These are phyloP conservation scores for Aspergillus vadensis DNA, from an alignment of 2,329 filamentous ascomycete species.

Conservation along the genomic window DNA sequence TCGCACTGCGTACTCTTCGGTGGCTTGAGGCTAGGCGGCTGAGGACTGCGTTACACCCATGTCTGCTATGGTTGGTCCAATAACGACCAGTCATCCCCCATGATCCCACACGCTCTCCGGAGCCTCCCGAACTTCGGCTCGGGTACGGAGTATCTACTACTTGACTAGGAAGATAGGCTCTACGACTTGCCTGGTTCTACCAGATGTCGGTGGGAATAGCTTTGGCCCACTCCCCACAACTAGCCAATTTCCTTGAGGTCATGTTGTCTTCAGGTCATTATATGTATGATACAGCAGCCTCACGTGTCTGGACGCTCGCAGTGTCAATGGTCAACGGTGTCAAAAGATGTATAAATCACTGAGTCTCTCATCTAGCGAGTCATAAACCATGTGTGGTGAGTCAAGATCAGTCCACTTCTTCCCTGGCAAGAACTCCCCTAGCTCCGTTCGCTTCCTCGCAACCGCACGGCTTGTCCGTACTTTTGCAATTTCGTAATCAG, in stretches of 20 bases:
- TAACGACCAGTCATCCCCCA: neutral
- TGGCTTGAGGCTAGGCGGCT: neutral
- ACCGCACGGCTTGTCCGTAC: constrained; percentile 92
- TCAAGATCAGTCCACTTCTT: constrained; percentile 5
- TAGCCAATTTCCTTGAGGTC: constrained; percentile 11
- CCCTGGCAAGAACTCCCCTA: constrained; percentile 39
- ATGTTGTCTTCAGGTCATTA: constrained; percentile 22
- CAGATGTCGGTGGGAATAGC: neutral
- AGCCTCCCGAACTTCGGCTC: constrained; percentile 4
- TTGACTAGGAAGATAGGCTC: no score
- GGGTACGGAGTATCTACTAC: neutral
- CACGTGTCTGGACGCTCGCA: constrained; percentile 25
- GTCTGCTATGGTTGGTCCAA: neutral
- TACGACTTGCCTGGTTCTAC: neutral
- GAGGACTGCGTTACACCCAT: neutral
- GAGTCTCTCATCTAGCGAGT: constrained; percentile 10
- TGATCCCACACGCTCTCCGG: constrained; percentile 4
- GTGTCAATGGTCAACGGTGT: constrained; percentile 7
- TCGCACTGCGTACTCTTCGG: no score
- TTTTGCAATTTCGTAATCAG: constrained; percentile 99
- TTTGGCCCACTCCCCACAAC: neutral
- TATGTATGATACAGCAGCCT: constrained; percentile 29
- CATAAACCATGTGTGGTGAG: constrained; percentile 1
- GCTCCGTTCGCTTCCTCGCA: constrained; percentile 91
- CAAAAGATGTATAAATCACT: constrained; percentile 17